Evolutionary conservation across 805 yeast genomes (phyloP).

Genomic region (Lachancea meyersii): DNA sequence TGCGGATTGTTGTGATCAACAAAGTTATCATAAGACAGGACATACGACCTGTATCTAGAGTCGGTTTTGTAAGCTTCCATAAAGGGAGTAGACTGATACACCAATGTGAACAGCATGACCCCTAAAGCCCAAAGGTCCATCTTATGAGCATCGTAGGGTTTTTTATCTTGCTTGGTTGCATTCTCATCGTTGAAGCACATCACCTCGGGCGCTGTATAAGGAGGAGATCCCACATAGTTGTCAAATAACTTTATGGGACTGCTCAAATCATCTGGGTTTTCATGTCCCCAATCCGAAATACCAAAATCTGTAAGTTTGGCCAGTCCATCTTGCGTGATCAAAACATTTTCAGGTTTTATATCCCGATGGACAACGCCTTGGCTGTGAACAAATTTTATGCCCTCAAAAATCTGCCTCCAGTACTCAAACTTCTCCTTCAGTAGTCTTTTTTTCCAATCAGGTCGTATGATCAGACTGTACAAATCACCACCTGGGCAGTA

Average conservation of each 20-base stretch:
- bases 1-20: conserved; percentile 35
- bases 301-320: conserved; percentile 74
- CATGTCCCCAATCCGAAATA: conserved; percentile 60
- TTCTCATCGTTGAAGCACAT: conserved; percentile 41
- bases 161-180: conserved; percentile 22
- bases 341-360: conserved; percentile 67
- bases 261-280: conserved; percentile 42
- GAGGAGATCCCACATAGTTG: conserved; percentile 70
- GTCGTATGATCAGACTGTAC: conserved; percentile 45
- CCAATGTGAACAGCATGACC: conserved; percentile 54
- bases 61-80: conserved; percentile 41
- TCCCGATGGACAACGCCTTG: conserved; percentile 67
- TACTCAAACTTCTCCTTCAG: conserved; percentile 53
- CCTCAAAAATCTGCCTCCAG: conserved; percentile 62
- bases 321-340: conserved; percentile 53
- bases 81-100: conserved; percentile 58
- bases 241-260: conserved; percentile 36
- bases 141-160: conserved; percentile 54
- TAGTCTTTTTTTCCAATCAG: conserved; percentile 54
- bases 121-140: conserved; percentile 76
- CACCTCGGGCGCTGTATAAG: conserved; percentile 76
- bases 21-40: conserved; percentile 40
- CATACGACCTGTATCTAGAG: conserved; percentile 51
- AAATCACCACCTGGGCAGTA: conserved; percentile 58
- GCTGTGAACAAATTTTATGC: conserved; percentile 56